Evolutionary conservation across 192 early-diverging fungal genomes (phyloP).

Genomic region (Coemansia sp.): DNA sequence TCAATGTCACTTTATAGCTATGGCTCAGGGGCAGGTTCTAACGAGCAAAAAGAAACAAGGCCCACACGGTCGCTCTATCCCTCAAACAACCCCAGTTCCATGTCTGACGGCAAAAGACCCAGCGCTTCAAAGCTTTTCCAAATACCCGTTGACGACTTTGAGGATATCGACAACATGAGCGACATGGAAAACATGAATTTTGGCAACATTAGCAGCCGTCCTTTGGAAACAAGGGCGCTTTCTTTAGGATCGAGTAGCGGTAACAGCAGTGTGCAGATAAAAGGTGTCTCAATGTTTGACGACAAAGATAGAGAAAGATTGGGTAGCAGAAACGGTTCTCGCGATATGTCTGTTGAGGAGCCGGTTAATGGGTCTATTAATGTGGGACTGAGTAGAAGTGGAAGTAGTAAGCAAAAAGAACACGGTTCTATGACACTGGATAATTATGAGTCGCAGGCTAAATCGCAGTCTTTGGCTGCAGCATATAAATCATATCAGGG

Average conservation of each 20-base stretch:
- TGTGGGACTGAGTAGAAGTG: neutral
- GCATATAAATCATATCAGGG: neutral
- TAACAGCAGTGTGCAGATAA: neutral
- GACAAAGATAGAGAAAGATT: neutral
- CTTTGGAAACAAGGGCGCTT: neutral
- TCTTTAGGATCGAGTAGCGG: neutral
- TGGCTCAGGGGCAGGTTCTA: neutral
- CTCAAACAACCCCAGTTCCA: constrained; percentile 2
- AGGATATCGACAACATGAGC: constrained; percentile 35
- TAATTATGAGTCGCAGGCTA: neutral
- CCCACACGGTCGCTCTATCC: constrained; percentile 25
- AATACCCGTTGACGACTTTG: constrained; percentile 33
- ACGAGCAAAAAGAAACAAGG: constrained; percentile 1
- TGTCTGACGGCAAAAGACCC: neutral
- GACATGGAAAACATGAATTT: constrained; percentile 47
- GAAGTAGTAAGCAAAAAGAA: neutral
- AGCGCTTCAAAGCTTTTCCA: constrained; percentile 18
- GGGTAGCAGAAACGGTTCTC: constrained; percentile 7
- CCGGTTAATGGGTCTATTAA: neutral
- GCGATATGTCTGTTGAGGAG: constrained; percentile 22
- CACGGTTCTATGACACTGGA: neutral
- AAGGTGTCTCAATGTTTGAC: neutral
- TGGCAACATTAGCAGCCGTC: constrained; percentile 11
- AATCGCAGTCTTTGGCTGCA: neutral
- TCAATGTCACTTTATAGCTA: neutral